These are phyloP conservation scores for Pleodorina starrii DNA, from an alignment of 139 green algal species.

Conservation along the genomic window DNA sequence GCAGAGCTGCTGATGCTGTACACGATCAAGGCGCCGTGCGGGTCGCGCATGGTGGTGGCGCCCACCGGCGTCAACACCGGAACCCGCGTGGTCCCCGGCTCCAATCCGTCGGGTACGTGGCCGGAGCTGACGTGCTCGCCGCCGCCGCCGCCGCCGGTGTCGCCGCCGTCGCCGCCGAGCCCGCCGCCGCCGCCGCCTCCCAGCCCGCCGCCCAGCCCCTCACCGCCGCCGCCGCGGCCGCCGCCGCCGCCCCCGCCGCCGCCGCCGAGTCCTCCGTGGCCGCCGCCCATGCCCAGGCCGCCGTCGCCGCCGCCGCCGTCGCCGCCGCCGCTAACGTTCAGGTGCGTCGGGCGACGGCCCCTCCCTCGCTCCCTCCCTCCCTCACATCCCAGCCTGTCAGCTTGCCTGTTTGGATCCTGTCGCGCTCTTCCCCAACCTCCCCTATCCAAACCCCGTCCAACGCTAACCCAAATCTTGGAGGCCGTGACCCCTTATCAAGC, in stretches of 20 bases:
- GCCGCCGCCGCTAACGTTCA: not conserved
- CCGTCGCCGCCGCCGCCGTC: not conserved
- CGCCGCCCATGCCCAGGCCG: not conserved
- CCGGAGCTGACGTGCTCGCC: not conserved
- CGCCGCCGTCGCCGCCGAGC: not conserved
- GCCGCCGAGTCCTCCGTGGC: not conserved
- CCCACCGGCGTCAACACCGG: not conserved
- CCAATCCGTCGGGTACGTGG: not conserved
- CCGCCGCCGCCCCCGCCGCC: not conserved
- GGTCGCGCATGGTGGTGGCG: not conserved
- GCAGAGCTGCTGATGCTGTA: slow-evolving; percentile 17
- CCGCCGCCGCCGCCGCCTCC: not conserved
- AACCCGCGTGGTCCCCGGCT: not conserved
- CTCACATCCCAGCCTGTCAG: too few relatives aligned
- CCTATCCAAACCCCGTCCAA: too few relatives aligned
- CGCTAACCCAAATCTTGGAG: too few relatives aligned
- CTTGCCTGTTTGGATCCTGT: too few relatives aligned
- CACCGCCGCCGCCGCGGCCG: not conserved
- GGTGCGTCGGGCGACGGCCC: too few relatives aligned
- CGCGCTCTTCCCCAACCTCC: too few relatives aligned
- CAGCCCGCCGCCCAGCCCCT: not conserved
- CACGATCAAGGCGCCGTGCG: not conserved
- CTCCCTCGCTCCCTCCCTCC: too few relatives aligned
- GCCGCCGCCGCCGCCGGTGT: not conserved
- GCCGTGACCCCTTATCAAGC: too few relatives aligned